These are phyloP conservation scores for Ophiostoma piceae DNA, from an alignment of 2,329 filamentous ascomycete genomes.

Conservation along the genomic window DNA sequence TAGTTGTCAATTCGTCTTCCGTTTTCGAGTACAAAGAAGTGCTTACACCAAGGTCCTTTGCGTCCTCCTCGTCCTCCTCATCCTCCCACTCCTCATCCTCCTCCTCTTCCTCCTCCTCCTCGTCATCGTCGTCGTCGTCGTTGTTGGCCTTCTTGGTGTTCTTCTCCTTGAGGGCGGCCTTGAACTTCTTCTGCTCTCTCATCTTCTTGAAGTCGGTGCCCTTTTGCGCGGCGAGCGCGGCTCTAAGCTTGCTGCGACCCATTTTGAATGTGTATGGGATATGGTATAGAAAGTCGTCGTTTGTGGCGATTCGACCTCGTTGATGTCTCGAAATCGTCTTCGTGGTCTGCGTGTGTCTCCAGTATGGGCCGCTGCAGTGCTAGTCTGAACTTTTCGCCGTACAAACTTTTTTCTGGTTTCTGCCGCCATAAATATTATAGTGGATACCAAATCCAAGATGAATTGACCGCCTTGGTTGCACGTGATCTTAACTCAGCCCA, in stretches of 20 bases:
- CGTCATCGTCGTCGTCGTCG: slow-evolving; percentile 29
- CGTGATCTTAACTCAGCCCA: neutral
- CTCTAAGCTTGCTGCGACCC: slow-evolving; percentile 44
- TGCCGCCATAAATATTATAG: slow-evolving; percentile 2
- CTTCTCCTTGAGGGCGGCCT: slow-evolving; percentile 37
- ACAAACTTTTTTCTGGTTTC: slow-evolving; percentile 19
- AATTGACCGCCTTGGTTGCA: slow-evolving; percentile 21
- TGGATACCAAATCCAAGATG: neutral
- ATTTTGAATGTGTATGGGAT: slow-evolving; percentile 21
- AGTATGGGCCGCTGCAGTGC: neutral
- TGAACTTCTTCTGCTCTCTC: slow-evolving; percentile 46
- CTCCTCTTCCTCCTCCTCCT: slow-evolving; percentile 38
- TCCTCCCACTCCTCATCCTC: slow-evolving; percentile 34
- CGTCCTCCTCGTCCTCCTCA: slow-evolving; percentile 30
- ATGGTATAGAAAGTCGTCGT: neutral
- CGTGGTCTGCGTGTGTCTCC: neutral
- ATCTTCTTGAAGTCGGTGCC: slow-evolving; percentile 49
- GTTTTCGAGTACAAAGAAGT: neutral
- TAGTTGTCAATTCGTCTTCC: neutral
- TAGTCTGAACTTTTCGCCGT: slow-evolving; percentile 1
- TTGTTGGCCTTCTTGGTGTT: slow-evolving; percentile 34
- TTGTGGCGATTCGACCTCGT: neutral
- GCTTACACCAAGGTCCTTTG: slow-evolving; percentile 14
- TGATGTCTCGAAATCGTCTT: neutral
- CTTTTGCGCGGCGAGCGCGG: slow-evolving; percentile 52